Percentiles rank a stretch among this genome's conserved stretches.
phyloP scores from a whole-genome alignment of 306 rosid genomes.

The Castanea sativa region DNA sequence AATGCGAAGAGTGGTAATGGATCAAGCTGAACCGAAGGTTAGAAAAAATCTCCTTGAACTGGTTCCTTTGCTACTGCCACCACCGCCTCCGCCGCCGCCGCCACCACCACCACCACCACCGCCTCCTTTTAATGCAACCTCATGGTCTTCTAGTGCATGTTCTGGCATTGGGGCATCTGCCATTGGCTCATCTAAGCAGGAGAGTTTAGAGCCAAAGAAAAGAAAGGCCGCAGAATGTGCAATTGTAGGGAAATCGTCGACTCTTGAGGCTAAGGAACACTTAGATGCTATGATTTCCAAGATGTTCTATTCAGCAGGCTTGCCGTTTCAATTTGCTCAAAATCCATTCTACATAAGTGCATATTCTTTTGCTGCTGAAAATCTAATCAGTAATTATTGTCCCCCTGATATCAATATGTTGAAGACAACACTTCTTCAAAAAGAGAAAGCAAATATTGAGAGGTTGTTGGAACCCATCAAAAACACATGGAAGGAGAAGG shows the following conservation, averaged over 20 bases:
- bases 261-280: not conserved
- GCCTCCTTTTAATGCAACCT: not conserved
- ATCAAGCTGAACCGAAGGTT: too few relatives aligned
- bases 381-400: not conserved
- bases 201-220: not conserved
- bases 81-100: fast-evolving
- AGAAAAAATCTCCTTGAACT: too few relatives aligned
- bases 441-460: not conserved
- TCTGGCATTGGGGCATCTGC: not conserved
- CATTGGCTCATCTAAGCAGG: not conserved
- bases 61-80: too few relatives aligned
- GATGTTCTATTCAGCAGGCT: not conserved
- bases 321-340: not conserved
- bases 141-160: not conserved
- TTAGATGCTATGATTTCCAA: not conserved
- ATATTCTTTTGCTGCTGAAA: not conserved
- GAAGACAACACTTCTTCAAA: not conserved
- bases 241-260: not conserved
- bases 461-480: not conserved
- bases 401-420: not conserved
- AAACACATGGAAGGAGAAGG: not conserved
- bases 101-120: not conserved
- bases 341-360: not conserved
- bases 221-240: not conserved
- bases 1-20: not conserved